Base-by-base conservation (phyloP, 371 early-diverging fungal species). In the Apophysomyces ossiformis region DNA sequence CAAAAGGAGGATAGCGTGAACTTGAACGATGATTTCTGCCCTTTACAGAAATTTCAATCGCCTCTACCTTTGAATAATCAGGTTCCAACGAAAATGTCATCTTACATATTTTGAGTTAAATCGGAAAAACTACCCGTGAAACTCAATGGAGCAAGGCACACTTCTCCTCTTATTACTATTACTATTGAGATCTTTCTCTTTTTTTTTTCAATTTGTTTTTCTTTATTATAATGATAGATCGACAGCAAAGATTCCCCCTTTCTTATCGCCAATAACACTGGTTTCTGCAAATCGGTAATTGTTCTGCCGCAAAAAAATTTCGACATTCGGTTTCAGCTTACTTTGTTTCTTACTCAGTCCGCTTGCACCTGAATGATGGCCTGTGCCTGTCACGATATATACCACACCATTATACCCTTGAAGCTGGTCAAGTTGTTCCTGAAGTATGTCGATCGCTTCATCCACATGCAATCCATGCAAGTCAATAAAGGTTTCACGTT, bases 381-480 rank as follows among this genome's bases (percentile, higher is more conserved):
- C 71, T 65, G 67, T 66, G 61, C 67, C 70, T 37, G 35, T 83
- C 64, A 38, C 65, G 45, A 60, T 64, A 50, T 47, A 75, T 63
- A 58, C 75, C 64, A 56, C 66, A 41, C 69, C 69, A 21, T 65
- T 57, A 26, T 69, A 69, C 12, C 66, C 72, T 59, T 74, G 71
- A n/a, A 84, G 63, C n/a, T 69, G 70, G n/a, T 73, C 63, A 57
- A 87, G 70, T 60, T 83, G 74, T 64, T 83, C 76, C 37, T 86
- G 79, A 58, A 87, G 45, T 45, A 87, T 77, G 37, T 69, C 75
- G 32, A 87, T 46, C 0, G 86, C 84, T 62, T 88, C 89, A 38
- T 85, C 85, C 44, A 83, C 79, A 72, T 87, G 87, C 21, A 88
- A 70, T 1, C 89, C 87, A 73, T 88, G 89, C 5, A 88, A 70